phyloP scores from a whole-genome alignment of 352 stramenopile species.

The Phytopythium helicoides region DNA sequence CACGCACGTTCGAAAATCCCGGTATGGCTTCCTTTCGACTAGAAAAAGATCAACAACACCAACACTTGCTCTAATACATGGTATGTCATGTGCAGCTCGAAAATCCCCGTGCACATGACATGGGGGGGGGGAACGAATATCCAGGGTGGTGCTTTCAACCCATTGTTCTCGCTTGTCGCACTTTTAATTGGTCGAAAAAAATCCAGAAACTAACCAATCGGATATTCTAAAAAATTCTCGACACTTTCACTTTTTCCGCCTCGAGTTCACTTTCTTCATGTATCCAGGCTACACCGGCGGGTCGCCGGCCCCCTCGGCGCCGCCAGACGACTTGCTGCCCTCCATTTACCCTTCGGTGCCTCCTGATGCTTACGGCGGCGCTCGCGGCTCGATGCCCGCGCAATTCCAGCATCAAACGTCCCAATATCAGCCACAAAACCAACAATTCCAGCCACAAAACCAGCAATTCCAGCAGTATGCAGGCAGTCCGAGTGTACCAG shows the following conservation, averaged over 20 bases:
- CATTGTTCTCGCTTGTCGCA: no score
- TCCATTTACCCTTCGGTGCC: slow-evolving; percentile 19
- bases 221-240: not conserved
- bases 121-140: no score
- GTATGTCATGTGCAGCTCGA: no score
- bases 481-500: slow-evolving; percentile 5
- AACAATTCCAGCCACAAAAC: not conserved
- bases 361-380: slow-evolving; percentile 10
- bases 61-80: no score
- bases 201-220: not conserved
- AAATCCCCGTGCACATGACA: no score
- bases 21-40: no score
- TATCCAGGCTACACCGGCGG: slow-evolving; percentile 4
- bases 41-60: no score
- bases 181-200: no score
- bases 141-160: no score
- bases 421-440: slow-evolving; percentile 7
- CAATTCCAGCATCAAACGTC: slow-evolving; percentile 15
- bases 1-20: no score
- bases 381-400: slow-evolving; percentile 6
- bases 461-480: slow-evolving; percentile 11
- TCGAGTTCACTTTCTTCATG: not conserved
- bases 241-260: not conserved
- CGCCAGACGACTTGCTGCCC: slow-evolving; percentile 19
- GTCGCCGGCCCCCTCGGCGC: slow-evolving; percentile 34